These are phyloP conservation scores for Cyberlindnera mrakii DNA, from an alignment of 805 yeast species.

Conservation along the genomic window DNA sequence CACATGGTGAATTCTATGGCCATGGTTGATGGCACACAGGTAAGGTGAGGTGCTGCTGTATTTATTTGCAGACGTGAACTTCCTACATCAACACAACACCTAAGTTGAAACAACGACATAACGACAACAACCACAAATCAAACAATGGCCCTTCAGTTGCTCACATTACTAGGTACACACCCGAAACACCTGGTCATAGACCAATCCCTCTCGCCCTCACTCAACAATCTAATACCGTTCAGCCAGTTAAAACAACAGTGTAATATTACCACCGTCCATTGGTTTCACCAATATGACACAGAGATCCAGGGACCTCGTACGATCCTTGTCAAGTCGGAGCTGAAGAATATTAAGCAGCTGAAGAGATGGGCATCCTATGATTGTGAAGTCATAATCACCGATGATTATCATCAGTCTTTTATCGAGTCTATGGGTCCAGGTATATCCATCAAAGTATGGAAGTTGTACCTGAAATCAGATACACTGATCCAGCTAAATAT, in stretches of 20 bases:
- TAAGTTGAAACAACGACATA: too few species aligned
- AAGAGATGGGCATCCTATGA: constrained; percentile 13
- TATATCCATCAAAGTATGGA: too few species aligned
- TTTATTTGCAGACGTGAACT: too few species aligned
- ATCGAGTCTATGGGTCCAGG: too few species aligned
- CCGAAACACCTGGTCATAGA: constrained; percentile 34
- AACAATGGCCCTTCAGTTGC: constrained; percentile 1
- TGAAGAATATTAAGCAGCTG: constrained; percentile 12
- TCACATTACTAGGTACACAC: constrained; percentile 20
- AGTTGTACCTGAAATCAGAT: too few species aligned
- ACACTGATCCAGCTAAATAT: too few species aligned
- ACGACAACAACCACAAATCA: too few species aligned
- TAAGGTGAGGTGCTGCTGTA: too few species aligned
- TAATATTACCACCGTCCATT: constrained; percentile 41
- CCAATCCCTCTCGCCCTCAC: constrained; percentile 36
- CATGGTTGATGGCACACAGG: too few species aligned
- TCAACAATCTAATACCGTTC: constrained; percentile 53
- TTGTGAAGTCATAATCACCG: constrained; percentile 25
- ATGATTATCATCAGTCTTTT: constrained; percentile 23
- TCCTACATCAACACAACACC: too few species aligned
- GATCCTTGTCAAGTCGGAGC: constrained; percentile 19
- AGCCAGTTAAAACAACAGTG: constrained; percentile 43
- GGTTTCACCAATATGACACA: constrained; percentile 30
- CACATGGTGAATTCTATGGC: too few species aligned
- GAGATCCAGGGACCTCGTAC: not conserved